Base-by-base conservation (phyloP, 331 rosid genomes). In the Erythrophleum ivorense region DNA sequence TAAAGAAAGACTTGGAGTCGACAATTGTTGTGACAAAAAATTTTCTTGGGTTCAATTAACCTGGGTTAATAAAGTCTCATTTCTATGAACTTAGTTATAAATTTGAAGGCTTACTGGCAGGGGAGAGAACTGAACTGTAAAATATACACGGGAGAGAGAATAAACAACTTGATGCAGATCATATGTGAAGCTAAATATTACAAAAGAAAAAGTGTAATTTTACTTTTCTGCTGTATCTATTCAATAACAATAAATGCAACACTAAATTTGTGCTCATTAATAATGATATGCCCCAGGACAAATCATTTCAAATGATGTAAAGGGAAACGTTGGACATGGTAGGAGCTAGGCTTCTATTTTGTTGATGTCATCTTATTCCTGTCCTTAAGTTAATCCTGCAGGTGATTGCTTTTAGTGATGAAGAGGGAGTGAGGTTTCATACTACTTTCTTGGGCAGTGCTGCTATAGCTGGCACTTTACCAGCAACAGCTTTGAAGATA, bases 331-430 rank as follows among this genome's bases (percentile, higher is more conserved):
- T 43, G 18, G 59, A 67, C 41, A 34, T 46, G n/a, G 71, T 54
- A 7, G 40, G 18, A 65, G 55, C 66, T 71, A 60, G 72, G 76
- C 78, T 60, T 57, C 50, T 73, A 24, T 18, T 82, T 54, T 52
- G 3, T 73, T 48, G 57, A 15, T 76, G 41, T 24, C 24, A 57
- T 80, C 79, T 65, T 38, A 41, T 80, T 76, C 70, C 14, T 52
- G 7, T 41, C 55, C 41, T 72, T 46, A 16, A 76, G 38, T 69
- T 64, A 81, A 82, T 75, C 49, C 69, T 88, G 74, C 87, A 95
- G 98, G 91, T 95, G 75, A 90, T 95, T 87, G 98, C 98, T 65
- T 95, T 95, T 88, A 85, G 98, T 74, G 98, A 95, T 80, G 98
- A 95, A 84, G 98, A 93, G 79, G 99, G 99, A 78, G 98, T 95